These are phyloP conservation scores for Coemansia sp. DNA, from an alignment of 192 early-diverging fungal genomes.

Conservation along the genomic window DNA sequence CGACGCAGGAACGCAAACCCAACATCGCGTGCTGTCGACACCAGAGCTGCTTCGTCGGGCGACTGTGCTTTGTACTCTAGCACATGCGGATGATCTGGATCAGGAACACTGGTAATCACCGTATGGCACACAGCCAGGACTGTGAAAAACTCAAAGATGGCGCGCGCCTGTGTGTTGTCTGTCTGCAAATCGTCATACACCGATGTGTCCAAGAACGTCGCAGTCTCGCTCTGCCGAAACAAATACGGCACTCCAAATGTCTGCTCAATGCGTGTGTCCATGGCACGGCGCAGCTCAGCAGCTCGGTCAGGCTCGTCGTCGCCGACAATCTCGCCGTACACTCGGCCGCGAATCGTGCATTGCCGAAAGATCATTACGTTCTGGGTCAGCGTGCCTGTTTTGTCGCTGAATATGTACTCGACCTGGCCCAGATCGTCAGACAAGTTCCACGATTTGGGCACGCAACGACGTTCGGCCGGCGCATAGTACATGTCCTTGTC, in stretches of 20 bases:
- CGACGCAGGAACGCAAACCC: slow-evolving; percentile 81
- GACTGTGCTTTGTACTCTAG: slow-evolving; percentile 90
- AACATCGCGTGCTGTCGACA: slow-evolving; percentile 78
- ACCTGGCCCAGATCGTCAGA: slow-evolving; percentile 94
- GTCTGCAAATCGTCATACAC: slow-evolving; percentile 63
- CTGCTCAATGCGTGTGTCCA: slow-evolving; percentile 59
- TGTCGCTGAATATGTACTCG: slow-evolving; percentile 96
- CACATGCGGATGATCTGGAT: slow-evolving; percentile 46
- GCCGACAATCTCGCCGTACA: slow-evolving; percentile 66
- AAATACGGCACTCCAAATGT: slow-evolving; percentile 56
- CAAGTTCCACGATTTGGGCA: slow-evolving; percentile 85
- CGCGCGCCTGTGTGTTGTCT: slow-evolving; percentile 58
- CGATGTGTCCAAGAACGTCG: slow-evolving; percentile 70
- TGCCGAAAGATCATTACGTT: slow-evolving; percentile 96
- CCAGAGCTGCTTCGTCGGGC: slow-evolving; percentile 93
- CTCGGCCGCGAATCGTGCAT: slow-evolving; percentile 81
- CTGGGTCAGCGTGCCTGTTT: slow-evolving; percentile 94
- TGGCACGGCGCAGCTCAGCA: slow-evolving; percentile 40
- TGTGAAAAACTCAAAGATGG: slow-evolving; percentile 77
- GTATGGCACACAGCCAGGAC: slow-evolving; percentile 87
- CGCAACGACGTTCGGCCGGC: slow-evolving; percentile 71
- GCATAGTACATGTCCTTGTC: slow-evolving; percentile 91
- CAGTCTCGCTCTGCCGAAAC: slow-evolving; percentile 59
- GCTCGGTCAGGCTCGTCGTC: slow-evolving; percentile 28
- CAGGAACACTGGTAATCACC: slow-evolving; percentile 66